These are phyloP conservation scores for Microsporum canis DNA, from an alignment of 2,329 filamentous ascomycete genomes.

Conservation along the genomic window DNA sequence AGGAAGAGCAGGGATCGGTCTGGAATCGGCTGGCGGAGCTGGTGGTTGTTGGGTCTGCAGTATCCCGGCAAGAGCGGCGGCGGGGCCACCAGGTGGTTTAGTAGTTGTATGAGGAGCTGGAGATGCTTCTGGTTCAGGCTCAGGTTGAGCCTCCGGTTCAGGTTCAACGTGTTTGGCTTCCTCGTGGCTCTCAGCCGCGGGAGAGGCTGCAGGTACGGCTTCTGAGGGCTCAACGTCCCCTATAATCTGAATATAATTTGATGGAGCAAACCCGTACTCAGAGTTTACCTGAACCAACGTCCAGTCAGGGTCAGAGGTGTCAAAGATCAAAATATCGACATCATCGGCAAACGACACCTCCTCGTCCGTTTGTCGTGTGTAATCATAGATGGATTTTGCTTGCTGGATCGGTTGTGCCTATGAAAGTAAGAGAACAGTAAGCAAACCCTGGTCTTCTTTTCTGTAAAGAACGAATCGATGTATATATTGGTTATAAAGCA, in stretches of 20 bases:
- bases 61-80: conserved; percentile 45
- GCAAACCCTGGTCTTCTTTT: neutral
- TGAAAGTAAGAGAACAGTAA: neutral
- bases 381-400: conserved; percentile 95
- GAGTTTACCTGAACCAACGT: conserved; percentile 74
- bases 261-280: conserved; percentile 87
- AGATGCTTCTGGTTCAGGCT: conserved; percentile 13
- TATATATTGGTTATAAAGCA: neutral
- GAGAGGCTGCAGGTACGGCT: conserved; percentile 31
- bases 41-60: conserved; percentile 32
- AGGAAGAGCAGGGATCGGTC: conserved; percentile 27
- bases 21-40: conserved; percentile 20
- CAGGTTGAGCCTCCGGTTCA: conserved; percentile 36
- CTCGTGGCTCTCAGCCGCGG: conserved; percentile 15
- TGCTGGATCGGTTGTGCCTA: conserved; percentile 55
- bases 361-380: conserved; percentile 92
- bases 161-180: conserved; percentile 29
- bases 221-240: conserved; percentile 28
- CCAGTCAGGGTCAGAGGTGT: conserved; percentile 90
- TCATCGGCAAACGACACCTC: conserved; percentile 94
- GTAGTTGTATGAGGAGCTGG: conserved; percentile 19
- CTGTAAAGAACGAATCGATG: neutral
- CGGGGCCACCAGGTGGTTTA: conserved; percentile 40
- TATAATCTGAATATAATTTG: conserved; percentile 82
- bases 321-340: conserved; percentile 69